Conservation (phyloP, 2,329 filamentous ascomycete species). For the Stemphylium lycopersici region DNA sequence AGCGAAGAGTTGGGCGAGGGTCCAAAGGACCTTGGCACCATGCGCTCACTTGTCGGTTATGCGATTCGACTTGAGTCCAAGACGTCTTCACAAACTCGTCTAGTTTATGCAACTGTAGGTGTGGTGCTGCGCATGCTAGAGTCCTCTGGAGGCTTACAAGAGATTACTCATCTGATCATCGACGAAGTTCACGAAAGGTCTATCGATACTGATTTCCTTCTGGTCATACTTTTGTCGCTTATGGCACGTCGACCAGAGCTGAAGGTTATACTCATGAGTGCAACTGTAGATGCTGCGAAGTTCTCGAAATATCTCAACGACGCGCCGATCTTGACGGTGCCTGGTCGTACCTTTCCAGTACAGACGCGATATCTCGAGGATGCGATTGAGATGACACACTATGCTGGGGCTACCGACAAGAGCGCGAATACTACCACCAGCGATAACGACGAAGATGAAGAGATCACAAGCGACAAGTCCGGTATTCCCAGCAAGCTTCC, state of each 20-base stretch:
- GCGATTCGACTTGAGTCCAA: conserved; percentile 93
- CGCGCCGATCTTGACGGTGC: conserved; percentile 87
- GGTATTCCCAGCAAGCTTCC: conserved; percentile 70
- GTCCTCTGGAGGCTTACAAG: conserved; percentile 80
- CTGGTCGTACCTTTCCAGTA: conserved; percentile 92
- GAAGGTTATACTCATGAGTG: conserved; percentile 96
- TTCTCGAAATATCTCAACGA: conserved; percentile 88
- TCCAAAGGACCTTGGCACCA: conserved; percentile 79
- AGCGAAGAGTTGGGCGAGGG: conserved; percentile 93
- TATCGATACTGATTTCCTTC: conserved; percentile 94
- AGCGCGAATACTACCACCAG: conserved; percentile 59
- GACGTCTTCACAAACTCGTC: conserved; percentile 76
- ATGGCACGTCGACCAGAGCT: conserved; percentile 78
- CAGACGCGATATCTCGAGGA: conserved; percentile 89
- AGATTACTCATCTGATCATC: conserved; percentile 93
- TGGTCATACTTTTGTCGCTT: conserved; percentile 88
- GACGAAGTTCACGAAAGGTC: conserved; percentile 92
- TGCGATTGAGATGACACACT: conserved; percentile 85
- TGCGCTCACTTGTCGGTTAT: conserved; percentile 86
- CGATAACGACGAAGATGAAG: conserved; percentile 58
- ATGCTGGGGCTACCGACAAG: conserved; percentile 51
- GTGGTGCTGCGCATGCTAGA: conserved; percentile 99
- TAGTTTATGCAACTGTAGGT: conserved; percentile 86
- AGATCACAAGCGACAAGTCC: conserved; percentile 54
- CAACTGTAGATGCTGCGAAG: conserved; percentile 88